These are phyloP conservation scores for Suhomyces vadensis DNA, from an alignment of 805 yeast genomes.

Conservation along the genomic window DNA sequence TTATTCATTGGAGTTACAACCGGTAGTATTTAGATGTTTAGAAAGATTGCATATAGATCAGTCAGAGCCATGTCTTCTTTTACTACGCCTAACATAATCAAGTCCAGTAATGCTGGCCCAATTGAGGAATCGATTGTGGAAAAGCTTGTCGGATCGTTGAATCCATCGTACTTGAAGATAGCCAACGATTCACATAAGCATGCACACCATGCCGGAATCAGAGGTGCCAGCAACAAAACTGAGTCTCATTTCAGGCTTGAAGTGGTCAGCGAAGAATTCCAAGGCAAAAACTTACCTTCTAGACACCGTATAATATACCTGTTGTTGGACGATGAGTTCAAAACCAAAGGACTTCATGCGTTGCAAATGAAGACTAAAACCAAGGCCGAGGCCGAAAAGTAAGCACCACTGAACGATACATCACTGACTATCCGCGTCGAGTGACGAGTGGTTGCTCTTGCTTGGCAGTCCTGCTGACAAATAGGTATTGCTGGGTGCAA, in stretches of 20 bases:
- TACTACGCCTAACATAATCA: constrained; percentile 5
- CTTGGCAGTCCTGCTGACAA: no score
- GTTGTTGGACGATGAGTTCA: constrained; percentile 70
- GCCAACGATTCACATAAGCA: constrained; percentile 86
- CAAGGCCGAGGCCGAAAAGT: constrained; percentile 17
- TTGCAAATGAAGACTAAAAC: constrained; percentile 84
- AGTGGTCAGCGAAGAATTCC: constrained; percentile 68
- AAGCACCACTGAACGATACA: no score
- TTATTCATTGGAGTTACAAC: no score
- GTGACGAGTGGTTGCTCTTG: no score
- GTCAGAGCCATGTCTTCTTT: constrained; percentile 4
- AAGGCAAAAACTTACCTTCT: constrained; percentile 62
- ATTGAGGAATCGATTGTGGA: constrained; percentile 49
- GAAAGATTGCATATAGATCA: neutral
- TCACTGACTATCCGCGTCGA: no score
- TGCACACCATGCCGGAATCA: constrained; percentile 80
- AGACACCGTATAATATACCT: constrained; percentile 78
- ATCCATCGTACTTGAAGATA: constrained; percentile 52
- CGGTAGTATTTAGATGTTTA: no score
- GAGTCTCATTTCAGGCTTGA: constrained; percentile 85
- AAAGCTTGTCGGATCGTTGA: constrained; percentile 42
- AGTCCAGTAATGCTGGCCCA: constrained; percentile 40
- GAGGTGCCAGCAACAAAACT: constrained; percentile 64
- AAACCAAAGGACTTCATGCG: constrained; percentile 78
- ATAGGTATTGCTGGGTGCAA: no score